Percentiles rank a stretch among this genome's conserved stretches.
Evolutionary conservation across 208 protist species (phyloP).

Genomic region (Acanthamoeba rhysodes): DNA sequence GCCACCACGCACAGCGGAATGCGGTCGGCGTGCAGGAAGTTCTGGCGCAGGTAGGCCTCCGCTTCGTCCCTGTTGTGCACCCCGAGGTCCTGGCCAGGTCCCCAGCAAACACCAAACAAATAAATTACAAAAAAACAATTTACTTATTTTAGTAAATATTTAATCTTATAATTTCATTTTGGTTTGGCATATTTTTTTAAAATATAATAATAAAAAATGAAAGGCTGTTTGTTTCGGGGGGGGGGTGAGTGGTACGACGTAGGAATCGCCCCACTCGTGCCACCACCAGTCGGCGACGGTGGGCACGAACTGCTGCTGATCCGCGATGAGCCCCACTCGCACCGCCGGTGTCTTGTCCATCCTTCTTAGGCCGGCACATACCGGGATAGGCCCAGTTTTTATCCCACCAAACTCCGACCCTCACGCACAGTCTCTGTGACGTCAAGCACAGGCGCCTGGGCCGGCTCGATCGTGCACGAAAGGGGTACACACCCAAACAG

Average conservation of each 20-base stretch:
- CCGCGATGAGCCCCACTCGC: neutral
- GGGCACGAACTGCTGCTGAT: neutral
- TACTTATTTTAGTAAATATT: too few relatives aligned
- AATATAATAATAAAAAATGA: neutral
- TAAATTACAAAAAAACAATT: too few relatives aligned
- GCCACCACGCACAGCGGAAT: slow-evolving; percentile 43
- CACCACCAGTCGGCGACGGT: slow-evolving; percentile 17
- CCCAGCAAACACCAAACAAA: neutral
- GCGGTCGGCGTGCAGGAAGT: neutral
- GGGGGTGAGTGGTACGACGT: neutral
- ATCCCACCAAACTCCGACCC: too few relatives aligned
- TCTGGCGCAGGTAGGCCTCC: neutral
- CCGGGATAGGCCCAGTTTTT: too few relatives aligned
- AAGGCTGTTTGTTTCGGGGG: neutral
- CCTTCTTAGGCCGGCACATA: too few relatives aligned
- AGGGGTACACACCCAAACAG: too few relatives aligned
- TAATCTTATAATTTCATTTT: too few relatives aligned
- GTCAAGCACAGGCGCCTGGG: too few relatives aligned
- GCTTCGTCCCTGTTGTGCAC: neutral
- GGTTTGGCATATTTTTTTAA: neutral
- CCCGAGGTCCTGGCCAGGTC: neutral
- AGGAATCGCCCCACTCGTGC: slow-evolving; percentile 20
- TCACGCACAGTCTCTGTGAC: too few relatives aligned
- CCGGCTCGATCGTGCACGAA: too few relatives aligned
- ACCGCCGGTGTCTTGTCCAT: neutral